Evolutionary conservation across 2,329 filamentous ascomycete genomes (phyloP).

Genomic region (Trichophyton equinum): DNA sequence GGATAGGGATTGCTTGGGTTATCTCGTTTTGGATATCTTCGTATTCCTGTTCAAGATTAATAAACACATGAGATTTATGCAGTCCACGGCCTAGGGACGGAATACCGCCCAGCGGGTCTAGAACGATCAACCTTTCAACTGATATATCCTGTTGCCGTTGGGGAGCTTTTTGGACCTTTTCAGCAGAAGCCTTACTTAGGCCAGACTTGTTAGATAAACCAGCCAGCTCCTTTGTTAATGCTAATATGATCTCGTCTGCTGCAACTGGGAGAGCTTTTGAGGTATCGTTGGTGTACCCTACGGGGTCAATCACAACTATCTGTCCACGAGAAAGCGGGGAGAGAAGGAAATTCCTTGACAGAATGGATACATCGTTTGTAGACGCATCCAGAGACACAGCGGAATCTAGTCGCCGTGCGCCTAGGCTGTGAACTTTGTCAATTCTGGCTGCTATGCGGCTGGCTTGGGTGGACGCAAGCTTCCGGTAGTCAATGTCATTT

Average conservation of each 20-base stretch:
- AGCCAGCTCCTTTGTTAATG: constrained; percentile 63
- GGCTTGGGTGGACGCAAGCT: constrained; percentile 49
- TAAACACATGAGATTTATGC: constrained; percentile 62
- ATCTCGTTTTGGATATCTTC: constrained; percentile 54
- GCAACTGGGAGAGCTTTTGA: constrained; percentile 38
- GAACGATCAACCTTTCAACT: constrained; percentile 74
- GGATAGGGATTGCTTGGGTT: constrained; percentile 16
- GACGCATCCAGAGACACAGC: constrained; percentile 31
- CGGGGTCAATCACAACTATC: constrained; percentile 56
- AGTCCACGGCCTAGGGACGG: constrained; percentile 49
- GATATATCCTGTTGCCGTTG: constrained; percentile 43
- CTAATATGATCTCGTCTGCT: constrained; percentile 56
- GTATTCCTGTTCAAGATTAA: constrained; percentile 90
- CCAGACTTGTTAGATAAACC: constrained; percentile 45
- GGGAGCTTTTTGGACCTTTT: constrained; percentile 28
- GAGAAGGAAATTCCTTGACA: constrained; percentile 44
- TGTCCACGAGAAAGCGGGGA: constrained; percentile 54
- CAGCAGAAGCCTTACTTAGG: constrained; percentile 33
- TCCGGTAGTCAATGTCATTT: constrained; percentile 27
- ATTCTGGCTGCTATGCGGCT: constrained; percentile 64
- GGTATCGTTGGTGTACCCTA: constrained; percentile 46
- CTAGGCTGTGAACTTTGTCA: constrained; percentile 54
- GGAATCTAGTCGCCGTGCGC: constrained; percentile 56
- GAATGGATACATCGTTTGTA: constrained; percentile 25
- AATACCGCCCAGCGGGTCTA: constrained; percentile 77